phyloP scores from a whole-genome alignment of 2,329 filamentous ascomycete species.

The Cercospora berteroae region DNA sequence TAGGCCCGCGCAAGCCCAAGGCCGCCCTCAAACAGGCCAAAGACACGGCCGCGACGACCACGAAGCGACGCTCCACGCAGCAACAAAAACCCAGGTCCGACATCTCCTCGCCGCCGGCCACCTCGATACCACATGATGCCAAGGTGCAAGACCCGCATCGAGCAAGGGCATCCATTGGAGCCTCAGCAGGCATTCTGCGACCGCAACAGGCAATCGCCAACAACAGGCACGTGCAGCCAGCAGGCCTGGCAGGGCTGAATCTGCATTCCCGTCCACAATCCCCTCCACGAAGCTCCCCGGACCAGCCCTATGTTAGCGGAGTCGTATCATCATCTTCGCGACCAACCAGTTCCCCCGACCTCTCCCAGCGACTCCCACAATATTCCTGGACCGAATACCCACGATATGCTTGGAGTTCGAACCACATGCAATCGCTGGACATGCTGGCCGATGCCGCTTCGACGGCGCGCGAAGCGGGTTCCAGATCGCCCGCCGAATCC shows the following conservation, averaged over 20 bases:
- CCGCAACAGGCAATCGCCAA: background rate
- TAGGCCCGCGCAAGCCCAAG: conserved; percentile 28
- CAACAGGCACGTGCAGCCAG: background rate
- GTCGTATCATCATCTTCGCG: background rate
- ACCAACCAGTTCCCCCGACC: background rate
- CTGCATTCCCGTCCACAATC: background rate
- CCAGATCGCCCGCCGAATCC: background rate
- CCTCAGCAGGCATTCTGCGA: background rate
- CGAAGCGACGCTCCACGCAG: background rate
- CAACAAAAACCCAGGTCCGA: background rate
- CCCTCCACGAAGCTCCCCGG: background rate
- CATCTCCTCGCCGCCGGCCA: background rate
- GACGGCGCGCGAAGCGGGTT: background rate
- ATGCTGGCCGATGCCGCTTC: conserved; percentile 11
- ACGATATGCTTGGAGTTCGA: conserved; percentile 15
- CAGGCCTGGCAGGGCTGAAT: background rate
- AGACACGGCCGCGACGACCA: background rate
- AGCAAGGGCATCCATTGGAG: background rate
- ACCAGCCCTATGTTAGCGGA: background rate
- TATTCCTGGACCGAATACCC: conserved; percentile 24
- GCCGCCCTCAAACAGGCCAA: background rate
- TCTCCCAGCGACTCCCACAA: conserved; percentile 12
- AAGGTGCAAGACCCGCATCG: background rate
- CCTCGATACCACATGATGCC: background rate
- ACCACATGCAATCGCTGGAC: conserved; percentile 7